Evolutionary conservation across 176 grass and related monocot genomes (phyloP).

Genomic region (Eremochloa ophiuroides): DNA sequence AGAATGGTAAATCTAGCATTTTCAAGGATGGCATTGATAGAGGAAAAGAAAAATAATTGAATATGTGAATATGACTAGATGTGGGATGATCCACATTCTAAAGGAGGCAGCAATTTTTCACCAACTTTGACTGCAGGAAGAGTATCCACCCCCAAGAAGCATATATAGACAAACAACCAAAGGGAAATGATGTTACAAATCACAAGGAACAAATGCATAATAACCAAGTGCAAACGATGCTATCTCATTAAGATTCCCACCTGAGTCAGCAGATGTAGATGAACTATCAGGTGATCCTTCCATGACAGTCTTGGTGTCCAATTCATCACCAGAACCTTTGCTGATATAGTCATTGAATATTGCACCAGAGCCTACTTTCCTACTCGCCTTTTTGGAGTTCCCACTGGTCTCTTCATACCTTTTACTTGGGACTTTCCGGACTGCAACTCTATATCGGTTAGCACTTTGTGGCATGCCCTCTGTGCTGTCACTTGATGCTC

Average conservation of each 20-base stretch:
- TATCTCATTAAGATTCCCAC: slow-evolving; percentile 33
- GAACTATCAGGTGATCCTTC: slow-evolving; percentile 34
- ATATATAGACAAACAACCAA: slow-evolving; percentile 8
- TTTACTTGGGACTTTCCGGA: slow-evolving; percentile 62
- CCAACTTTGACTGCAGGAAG: background rate
- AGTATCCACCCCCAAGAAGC: background rate
- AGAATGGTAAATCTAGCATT: slow-evolving; percentile 2
- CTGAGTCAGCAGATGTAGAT: slow-evolving; percentile 50
- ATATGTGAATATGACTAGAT: background rate
- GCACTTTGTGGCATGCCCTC: slow-evolving; percentile 33
- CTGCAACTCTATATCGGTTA: slow-evolving; percentile 42
- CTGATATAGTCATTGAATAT: slow-evolving; percentile 40
- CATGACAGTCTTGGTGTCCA: slow-evolving; percentile 20
- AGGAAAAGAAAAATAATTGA: background rate
- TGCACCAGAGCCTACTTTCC: slow-evolving; percentile 15
- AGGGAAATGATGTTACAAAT: background rate
- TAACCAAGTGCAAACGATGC: too few species aligned
- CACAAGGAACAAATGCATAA: background rate
- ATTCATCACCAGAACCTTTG: slow-evolving; percentile 48
- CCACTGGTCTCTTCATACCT: slow-evolving; percentile 16
- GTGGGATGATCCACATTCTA: background rate
- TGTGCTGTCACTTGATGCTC: slow-evolving; percentile 58
- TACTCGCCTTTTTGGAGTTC: slow-evolving; percentile 31
- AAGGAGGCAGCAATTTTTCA: background rate
- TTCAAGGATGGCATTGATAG: background rate